Percentiles rank a stretch among this genome's conserved stretches.
Evolutionary conservation across 2,329 filamentous ascomycete genomes (phyloP).

Genomic region (Aureobasidium sp.): DNA sequence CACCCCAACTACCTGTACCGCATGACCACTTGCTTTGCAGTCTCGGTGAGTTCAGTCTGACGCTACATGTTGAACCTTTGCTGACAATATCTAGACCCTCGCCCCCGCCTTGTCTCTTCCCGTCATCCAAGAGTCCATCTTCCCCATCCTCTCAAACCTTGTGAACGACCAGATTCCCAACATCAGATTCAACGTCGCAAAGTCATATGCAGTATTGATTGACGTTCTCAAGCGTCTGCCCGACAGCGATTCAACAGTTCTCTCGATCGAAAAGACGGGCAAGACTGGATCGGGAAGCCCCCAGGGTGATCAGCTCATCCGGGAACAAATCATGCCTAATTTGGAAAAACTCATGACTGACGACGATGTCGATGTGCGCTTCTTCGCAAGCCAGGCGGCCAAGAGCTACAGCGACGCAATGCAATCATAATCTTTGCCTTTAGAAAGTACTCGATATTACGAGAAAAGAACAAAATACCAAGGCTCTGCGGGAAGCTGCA

Average conservation of each 20-base stretch:
- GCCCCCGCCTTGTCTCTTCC: slow-evolving; percentile 87
- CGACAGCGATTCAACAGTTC: slow-evolving; percentile 71
- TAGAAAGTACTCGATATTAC: not conserved
- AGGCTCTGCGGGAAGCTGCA: slow-evolving; percentile 4
- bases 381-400: slow-evolving; percentile 88
- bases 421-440: slow-evolving; percentile 25
- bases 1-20: slow-evolving; percentile 98
- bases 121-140: slow-evolving; percentile 85
- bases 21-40: slow-evolving; percentile 99
- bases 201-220: slow-evolving; percentile 88
- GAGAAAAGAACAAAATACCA: slow-evolving; percentile 5
- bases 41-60: slow-evolving; percentile 63
- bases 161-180: slow-evolving; percentile 94
- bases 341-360: slow-evolving; percentile 95
- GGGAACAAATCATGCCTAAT: slow-evolving; percentile 69
- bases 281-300: slow-evolving; percentile 39
- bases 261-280: slow-evolving; percentile 75
- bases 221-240: slow-evolving; percentile 87
- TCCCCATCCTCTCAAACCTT: slow-evolving; percentile 93
- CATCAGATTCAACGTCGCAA: slow-evolving; percentile 98
- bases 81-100: slow-evolving; percentile 59
- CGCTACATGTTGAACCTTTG: not conserved
- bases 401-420: slow-evolving; percentile 40
- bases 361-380: slow-evolving; percentile 95
- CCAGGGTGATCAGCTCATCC: slow-evolving; percentile 28